Evolutionary conservation across 2,329 filamentous ascomycete species (phyloP).

Genomic region (Aspergillus sp.): DNA sequence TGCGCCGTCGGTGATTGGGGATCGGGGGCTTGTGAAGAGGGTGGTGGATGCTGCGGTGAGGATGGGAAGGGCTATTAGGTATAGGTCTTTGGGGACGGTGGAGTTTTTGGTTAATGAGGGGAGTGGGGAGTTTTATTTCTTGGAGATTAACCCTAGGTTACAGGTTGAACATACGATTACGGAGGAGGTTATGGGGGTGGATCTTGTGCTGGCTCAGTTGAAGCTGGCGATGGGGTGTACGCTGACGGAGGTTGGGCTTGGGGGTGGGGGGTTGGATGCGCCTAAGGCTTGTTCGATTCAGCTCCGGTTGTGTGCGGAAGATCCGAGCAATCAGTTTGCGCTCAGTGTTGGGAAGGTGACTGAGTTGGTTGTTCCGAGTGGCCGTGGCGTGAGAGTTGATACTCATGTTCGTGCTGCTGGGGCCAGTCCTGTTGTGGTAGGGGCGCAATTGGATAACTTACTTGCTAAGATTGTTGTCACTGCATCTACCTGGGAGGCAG

Average conservation of each 20-base stretch:
- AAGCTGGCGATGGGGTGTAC: slow-evolving; percentile 54
- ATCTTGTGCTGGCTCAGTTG: slow-evolving; percentile 59
- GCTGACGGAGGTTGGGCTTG: slow-evolving; percentile 41
- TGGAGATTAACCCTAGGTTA: slow-evolving; percentile 62
- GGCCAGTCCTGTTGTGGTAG: slow-evolving; percentile 45
- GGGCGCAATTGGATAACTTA: slow-evolving; percentile 60
- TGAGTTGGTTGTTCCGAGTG: slow-evolving; percentile 56
- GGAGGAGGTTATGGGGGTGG: slow-evolving; percentile 55
- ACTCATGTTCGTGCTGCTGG: slow-evolving; percentile 53
- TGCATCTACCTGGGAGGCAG: slow-evolving; percentile 54
- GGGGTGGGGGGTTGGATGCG: slow-evolving; percentile 12
- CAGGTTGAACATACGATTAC: slow-evolving; percentile 66
- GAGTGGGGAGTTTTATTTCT: slow-evolving; percentile 56
- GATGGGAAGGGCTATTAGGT: slow-evolving; percentile 48
- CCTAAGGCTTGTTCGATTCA: slow-evolving; percentile 48
- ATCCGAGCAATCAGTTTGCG: slow-evolving; percentile 55
- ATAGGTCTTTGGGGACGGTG: slow-evolving; percentile 63
- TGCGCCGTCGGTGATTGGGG: slow-evolving; percentile 54
- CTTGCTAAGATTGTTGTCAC: slow-evolving; percentile 63
- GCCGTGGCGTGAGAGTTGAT: slow-evolving; percentile 61
- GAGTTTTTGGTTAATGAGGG: slow-evolving; percentile 62
- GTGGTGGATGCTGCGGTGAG: slow-evolving; percentile 57
- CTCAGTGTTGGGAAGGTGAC: slow-evolving; percentile 63
- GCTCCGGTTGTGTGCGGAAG: slow-evolving; percentile 60
- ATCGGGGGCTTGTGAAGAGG: slow-evolving; percentile 49